phyloP scores from a whole-genome alignment of 2,329 filamentous ascomycete species.

The Ophiostoma ips region DNA sequence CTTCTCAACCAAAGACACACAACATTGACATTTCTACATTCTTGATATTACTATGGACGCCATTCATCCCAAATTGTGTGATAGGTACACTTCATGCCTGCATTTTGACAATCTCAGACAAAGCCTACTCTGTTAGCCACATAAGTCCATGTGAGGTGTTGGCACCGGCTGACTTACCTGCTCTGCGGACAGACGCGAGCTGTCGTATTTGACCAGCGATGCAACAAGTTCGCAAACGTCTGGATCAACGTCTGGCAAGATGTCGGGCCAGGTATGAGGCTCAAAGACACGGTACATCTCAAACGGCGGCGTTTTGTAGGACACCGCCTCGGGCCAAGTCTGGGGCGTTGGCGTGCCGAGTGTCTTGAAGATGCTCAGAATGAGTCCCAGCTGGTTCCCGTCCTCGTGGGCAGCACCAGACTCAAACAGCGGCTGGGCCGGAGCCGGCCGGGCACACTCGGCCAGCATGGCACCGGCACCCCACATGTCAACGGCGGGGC shows the following conservation, averaged over 20 bases:
- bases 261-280: conserved; percentile 49
- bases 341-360: conserved; percentile 72
- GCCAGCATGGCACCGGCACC: conserved; percentile 71
- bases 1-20: too few species aligned
- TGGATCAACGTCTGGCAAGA: conserved; percentile 48
- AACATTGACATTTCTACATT: too few species aligned
- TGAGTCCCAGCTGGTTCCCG: conserved; percentile 80
- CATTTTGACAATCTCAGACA: neutral
- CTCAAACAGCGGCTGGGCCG: conserved; percentile 56
- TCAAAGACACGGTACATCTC: conserved; percentile 75
- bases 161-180: neutral
- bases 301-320: conserved; percentile 65
- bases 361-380: conserved; percentile 84
- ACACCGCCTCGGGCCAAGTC: conserved; percentile 66
- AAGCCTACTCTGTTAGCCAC: neutral
- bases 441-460: conserved; percentile 48
- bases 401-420: conserved; percentile 59
- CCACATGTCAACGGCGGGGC: conserved; percentile 72
- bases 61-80: too few species aligned
- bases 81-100: too few species aligned
- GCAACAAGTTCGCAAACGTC: conserved; percentile 52
- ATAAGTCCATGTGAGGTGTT: neutral
- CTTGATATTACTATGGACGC: too few species aligned
- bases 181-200: conserved; percentile 12
- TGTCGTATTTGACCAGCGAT: conserved; percentile 60